Evolutionary conservation across 208 protist species (phyloP).

Genomic region (Endotrypanum monterogeii): DNA sequence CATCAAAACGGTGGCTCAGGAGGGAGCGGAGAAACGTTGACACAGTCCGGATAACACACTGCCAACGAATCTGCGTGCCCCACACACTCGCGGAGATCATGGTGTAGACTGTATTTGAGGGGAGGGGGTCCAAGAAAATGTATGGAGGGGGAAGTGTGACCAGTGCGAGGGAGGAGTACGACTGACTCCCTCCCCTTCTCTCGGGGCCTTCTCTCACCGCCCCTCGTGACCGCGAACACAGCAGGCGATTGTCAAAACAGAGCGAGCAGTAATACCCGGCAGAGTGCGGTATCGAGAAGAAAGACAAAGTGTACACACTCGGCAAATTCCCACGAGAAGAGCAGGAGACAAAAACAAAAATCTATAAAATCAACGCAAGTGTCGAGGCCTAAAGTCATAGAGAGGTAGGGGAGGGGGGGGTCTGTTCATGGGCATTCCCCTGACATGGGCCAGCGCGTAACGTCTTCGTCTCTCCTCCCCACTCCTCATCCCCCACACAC

Average conservation of each 20-base stretch:
- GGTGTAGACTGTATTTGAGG: too few species aligned
- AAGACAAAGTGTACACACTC: too few species aligned
- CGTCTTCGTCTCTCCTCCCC: neutral
- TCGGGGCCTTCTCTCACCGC: too few species aligned
- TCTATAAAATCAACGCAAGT: too few species aligned
- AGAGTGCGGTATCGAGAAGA: too few species aligned
- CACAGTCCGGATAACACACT: neutral
- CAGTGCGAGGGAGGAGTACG: neutral
- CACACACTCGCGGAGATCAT: neutral
- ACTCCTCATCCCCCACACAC: neutral
- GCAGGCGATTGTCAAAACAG: too few species aligned
- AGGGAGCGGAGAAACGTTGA: neutral
- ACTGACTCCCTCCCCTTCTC: neutral
- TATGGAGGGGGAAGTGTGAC: neutral
- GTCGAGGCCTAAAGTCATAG: too few species aligned
- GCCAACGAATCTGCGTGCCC: neutral
- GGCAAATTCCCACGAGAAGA: too few species aligned
- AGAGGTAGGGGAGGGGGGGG: too few species aligned
- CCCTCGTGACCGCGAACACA: too few species aligned
- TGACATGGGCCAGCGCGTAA: neutral
- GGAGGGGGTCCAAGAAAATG: neutral
- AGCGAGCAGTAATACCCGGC: too few species aligned
- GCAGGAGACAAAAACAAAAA: too few species aligned
- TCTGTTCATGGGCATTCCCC: neutral
- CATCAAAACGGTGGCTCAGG: neutral